These are phyloP conservation scores for Plantago ovata DNA, from an alignment of 257 asterid species.

Conservation along the genomic window DNA sequence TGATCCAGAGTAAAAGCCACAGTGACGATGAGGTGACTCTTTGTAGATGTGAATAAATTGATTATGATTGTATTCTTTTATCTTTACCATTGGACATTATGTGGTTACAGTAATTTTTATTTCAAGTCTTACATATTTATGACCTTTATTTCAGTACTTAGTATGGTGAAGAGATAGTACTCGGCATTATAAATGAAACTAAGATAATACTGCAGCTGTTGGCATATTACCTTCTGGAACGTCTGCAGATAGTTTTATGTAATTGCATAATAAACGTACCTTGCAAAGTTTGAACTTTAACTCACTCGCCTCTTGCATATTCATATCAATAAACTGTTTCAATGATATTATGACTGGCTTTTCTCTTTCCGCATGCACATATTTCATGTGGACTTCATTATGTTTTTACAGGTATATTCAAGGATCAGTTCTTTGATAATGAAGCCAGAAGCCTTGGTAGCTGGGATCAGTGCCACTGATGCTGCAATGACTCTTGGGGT, in stretches of 20 bases:
- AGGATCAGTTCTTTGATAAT: constrained; percentile 67
- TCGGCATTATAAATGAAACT: too few species aligned
- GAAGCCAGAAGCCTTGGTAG: constrained; percentile 57
- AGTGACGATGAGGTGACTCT: constrained; percentile 83
- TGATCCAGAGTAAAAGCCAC: constrained; percentile 82
- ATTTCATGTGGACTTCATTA: not conserved
- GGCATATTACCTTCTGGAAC: too few species aligned
- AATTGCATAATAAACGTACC: too few species aligned
- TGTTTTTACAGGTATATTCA: constrained; percentile 49
- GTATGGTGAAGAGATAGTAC: too few species aligned
- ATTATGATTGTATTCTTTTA: not conserved
- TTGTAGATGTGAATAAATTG: constrained; percentile 1
- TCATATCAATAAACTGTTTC: too few species aligned
- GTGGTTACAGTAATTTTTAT: not conserved
- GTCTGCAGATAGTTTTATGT: too few species aligned
- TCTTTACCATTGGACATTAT: constrained; percentile 13
- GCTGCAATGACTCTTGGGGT: constrained; percentile 94
- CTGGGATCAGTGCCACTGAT: constrained; percentile 87
- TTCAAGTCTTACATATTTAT: not conserved
- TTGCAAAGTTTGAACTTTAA: too few species aligned
- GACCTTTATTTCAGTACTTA: too few species aligned
- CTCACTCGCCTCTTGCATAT: too few species aligned
- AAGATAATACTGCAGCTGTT: too few species aligned
- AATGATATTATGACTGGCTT: not conserved
- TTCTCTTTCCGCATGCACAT: constrained; percentile 1